These are phyloP conservation scores for Calvatia gigantea DNA, from an alignment of 768 basidiomycete genomes.

Conservation along the genomic window DNA sequence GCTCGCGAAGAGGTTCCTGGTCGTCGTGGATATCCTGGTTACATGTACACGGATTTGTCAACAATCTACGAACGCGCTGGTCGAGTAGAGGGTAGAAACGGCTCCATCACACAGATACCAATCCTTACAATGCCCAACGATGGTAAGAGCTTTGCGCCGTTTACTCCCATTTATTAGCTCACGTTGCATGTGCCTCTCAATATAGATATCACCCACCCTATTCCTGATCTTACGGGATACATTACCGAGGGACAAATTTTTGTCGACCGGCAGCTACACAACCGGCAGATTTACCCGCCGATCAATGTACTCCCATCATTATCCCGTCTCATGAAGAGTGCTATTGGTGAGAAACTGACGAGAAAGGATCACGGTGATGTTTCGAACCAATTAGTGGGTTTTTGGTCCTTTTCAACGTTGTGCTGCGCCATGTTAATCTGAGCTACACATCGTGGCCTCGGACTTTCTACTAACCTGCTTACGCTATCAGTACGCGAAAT, in stretches of 20 bases:
- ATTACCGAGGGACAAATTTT: constrained; percentile 99
- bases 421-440: not conserved
- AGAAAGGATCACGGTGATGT: constrained; percentile 99
- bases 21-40: constrained; percentile 96
- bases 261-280: constrained; percentile 95
- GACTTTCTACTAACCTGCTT: not conserved
- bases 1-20: constrained; percentile 99
- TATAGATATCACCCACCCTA: constrained; percentile 99
- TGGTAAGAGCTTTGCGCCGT: constrained; percentile 48
- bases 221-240: constrained; percentile 98
- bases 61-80: constrained; percentile 99
- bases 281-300: constrained; percentile 96
- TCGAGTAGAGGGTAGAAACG: constrained; percentile 95
- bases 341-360: constrained; percentile 96
- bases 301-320: constrained; percentile 99
- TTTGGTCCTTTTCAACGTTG: constrained; percentile 4
- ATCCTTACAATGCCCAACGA: constrained; percentile 99
- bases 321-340: constrained; percentile 99
- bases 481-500: constrained; percentile 82
- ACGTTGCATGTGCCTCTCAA: constrained; percentile 6
- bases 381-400: constrained; percentile 91
- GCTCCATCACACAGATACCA: constrained; percentile 99
- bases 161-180: constrained; percentile 17
- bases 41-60: constrained; percentile 99
- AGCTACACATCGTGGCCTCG: not conserved